Evolutionary conservation across 2,329 filamentous ascomycete species (phyloP), one percentile per base, ranked within the genome.

Genomic region (Botrytis porri): DNA sequence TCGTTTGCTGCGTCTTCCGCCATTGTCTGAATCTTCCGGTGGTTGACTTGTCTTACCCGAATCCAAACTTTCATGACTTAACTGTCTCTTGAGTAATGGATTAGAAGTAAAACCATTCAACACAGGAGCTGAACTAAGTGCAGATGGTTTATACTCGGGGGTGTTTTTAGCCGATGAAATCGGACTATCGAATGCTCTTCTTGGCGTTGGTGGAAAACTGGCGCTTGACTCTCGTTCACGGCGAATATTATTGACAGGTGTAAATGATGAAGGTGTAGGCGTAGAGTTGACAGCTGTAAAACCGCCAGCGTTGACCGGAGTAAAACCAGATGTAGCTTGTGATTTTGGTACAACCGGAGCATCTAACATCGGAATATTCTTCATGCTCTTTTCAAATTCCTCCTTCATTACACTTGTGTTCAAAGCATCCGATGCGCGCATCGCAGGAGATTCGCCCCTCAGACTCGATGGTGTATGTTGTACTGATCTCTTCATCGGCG

Each of bases 1-100:
- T 61, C 96, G 90, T 84, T 99, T 99, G 82, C 95, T 98, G 73
- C 95, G 90, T 75, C 96, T 89, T 76, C 92, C 93, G 75, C 88
- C 88, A 77, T 84, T 85, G 67, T 94, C 92, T 1, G 82, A 82
- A 70, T 94, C 76, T 74, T 82, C 79, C 69, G 77, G 73, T 73
- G 78, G 77, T 74, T 78, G 77, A 71, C 76, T 77, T 16, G 74
- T 76, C 64, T 80, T 80, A 70, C 79, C 75, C 16, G 79, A 81
- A 65, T 81, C 79, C 10, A 83, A 70, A 76, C 83, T 86, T 45
- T 88, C 86, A 73, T 84, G 86, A 78, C 91, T 93, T 70, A 93
- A 85, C 73, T 94, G 92, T 73, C 95, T 89, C 84, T 98, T 98
- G 70, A 96, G 71, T 14, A 76, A 83, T 4, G 88, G 85, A 73